These are phyloP conservation scores for Cynara cardunculus DNA, from an alignment of 129 eudicot genomes.

Conservation along the genomic window DNA sequence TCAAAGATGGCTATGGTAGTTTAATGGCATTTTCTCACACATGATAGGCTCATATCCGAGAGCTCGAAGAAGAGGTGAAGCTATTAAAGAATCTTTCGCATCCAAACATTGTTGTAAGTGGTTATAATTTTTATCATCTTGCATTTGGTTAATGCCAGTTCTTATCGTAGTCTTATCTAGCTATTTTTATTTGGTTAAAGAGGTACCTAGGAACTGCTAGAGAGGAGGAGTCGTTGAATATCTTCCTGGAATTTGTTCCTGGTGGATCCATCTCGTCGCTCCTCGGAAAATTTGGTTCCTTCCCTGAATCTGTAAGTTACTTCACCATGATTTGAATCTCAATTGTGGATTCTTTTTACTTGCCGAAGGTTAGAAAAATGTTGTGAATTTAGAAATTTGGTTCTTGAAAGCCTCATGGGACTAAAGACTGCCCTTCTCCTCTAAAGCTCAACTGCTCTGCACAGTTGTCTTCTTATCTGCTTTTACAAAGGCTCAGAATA, in stretches of 20 bases:
- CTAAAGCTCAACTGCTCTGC: background rate
- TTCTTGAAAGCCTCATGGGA: background rate
- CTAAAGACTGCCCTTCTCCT: background rate
- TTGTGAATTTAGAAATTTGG: background rate
- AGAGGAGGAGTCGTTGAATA: conserved; percentile 85
- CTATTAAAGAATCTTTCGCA: conserved; percentile 88
- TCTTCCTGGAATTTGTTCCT: conserved; percentile 93
- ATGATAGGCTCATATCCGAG: conserved; percentile 75
- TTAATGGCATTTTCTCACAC: background rate
- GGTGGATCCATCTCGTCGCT: conserved; percentile 98
- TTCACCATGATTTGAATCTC: background rate
- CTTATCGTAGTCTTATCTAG: conserved; percentile 5
- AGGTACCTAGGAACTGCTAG: conserved; percentile 94
- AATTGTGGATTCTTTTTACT: background rate
- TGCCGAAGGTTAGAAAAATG: background rate
- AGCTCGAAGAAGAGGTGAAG: conserved; percentile 98
- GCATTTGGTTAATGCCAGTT: background rate
- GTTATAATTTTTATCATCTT: conserved; percentile 3
- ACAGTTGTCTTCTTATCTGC: background rate
- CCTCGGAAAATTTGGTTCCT: conserved; percentile 93
- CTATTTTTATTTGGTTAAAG: conserved; percentile 36
- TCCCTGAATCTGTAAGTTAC: conserved; percentile 92
- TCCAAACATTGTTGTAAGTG: conserved; percentile 87
- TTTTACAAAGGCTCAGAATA: background rate
- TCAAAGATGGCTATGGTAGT: background rate